These are phyloP conservation scores for Phylloporus rhodoxanthus DNA, from an alignment of 768 basidiomycete genomes.

Conservation along the genomic window DNA sequence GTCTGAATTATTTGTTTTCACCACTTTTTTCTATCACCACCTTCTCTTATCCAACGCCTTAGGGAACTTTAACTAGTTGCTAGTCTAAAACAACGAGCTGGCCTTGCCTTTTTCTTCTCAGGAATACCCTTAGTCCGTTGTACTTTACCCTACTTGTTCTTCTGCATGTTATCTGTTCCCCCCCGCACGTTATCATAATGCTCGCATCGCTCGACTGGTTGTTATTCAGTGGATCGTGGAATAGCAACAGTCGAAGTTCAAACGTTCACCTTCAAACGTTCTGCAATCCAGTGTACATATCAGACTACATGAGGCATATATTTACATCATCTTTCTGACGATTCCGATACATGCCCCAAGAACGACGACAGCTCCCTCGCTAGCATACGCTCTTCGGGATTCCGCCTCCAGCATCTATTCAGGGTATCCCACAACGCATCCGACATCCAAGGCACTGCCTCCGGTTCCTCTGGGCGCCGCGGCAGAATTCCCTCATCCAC, in stretches of 20 bases:
- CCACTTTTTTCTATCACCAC: constrained; percentile 2
- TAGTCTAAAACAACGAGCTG: constrained; percentile 31
- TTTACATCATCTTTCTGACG: not conserved
- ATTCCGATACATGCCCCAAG: constrained; percentile 11
- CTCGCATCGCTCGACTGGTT: constrained; percentile 31
- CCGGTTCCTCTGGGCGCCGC: constrained; percentile 35
- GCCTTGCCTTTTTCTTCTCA: constrained; percentile 24
- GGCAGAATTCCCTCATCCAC: constrained; percentile 39
- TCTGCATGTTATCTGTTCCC: constrained; percentile 34
- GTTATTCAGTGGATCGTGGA: constrained; percentile 12
- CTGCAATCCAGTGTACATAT: constrained; percentile 2
- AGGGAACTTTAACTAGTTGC: constrained; percentile 22
- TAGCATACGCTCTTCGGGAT: constrained; percentile 34
- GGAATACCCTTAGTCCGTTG: constrained; percentile 38
- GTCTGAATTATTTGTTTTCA: constrained; percentile 9
- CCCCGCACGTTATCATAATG: constrained; percentile 35
- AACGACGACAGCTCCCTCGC: constrained; percentile 33
- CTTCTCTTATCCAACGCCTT: constrained; percentile 7
- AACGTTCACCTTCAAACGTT: not conserved
- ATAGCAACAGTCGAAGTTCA: not conserved
- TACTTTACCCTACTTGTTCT: constrained; percentile 35
- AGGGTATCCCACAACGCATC: constrained; percentile 46
- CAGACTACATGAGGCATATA: not conserved
- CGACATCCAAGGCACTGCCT: constrained; percentile 35
- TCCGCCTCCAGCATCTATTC: constrained; percentile 41